Evolutionary conservation across 2,329 filamentous ascomycete genomes (phyloP).

Genomic region (Rosellinia necatrix): DNA sequence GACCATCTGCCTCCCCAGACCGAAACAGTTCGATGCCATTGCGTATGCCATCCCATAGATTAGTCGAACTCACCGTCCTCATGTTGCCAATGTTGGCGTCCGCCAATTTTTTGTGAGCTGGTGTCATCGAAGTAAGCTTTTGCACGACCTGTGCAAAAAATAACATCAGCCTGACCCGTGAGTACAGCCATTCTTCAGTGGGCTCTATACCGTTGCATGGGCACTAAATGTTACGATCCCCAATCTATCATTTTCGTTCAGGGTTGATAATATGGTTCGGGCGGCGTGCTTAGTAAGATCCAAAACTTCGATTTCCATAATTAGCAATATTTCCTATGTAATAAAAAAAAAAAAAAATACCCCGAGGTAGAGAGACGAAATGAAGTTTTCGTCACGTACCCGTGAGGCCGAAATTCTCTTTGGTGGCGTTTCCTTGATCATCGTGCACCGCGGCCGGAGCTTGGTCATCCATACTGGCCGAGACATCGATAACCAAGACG

Average conservation of each 20-base stretch:
- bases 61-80: slow-evolving; percentile 48
- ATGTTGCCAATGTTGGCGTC: slow-evolving; percentile 51
- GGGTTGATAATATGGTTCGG: slow-evolving; percentile 60
- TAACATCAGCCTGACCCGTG: not conserved
- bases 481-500: slow-evolving; percentile 66
- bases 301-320: slow-evolving; percentile 43
- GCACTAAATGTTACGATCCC: slow-evolving; percentile 61
- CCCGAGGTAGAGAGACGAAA: too few relatives aligned
- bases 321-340: not conserved
- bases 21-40: slow-evolving; percentile 56
- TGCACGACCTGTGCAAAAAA: slow-evolving; percentile 45
- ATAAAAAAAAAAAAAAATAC: not conserved
- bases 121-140: slow-evolving; percentile 52
- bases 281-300: slow-evolving; percentile 66
- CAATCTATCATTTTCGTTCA: slow-evolving; percentile 58
- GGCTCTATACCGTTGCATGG: slow-evolving; percentile 40
- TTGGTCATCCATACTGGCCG: slow-evolving; percentile 56
- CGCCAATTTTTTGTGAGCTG: slow-evolving; percentile 49
- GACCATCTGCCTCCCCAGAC: slow-evolving; percentile 36
- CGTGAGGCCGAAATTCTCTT: slow-evolving; percentile 55
- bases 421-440: slow-evolving; percentile 39
- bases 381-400: slow-evolving; percentile 22
- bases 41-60: slow-evolving; percentile 62
- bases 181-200: not conserved
- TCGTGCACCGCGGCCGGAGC: slow-evolving; percentile 51